A percentile compares a stretch with the other conserved stretches of the same genome.
Conservation (phyloP, 495 filamentous ascomycete species). For the Penicillium goetzii region DNA sequence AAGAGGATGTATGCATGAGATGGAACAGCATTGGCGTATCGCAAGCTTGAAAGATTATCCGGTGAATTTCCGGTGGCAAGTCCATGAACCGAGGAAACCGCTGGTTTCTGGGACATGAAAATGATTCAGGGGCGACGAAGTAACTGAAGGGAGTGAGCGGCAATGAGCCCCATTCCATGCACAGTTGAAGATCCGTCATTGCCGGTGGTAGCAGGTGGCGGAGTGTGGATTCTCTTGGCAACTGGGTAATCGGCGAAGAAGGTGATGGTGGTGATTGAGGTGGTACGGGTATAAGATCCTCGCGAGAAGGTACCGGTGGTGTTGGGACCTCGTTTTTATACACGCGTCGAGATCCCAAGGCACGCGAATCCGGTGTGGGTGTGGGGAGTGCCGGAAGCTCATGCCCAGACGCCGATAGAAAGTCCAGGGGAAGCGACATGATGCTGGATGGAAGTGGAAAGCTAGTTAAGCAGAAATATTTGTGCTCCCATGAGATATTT, state of each 20-base stretch:
- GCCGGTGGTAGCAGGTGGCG: background rate
- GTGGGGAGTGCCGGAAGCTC: background rate
- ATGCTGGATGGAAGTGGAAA: background rate
- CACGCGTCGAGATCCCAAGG: background rate
- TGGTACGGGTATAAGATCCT: background rate
- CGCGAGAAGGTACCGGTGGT: background rate
- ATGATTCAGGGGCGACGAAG: background rate
- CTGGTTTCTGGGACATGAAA: background rate
- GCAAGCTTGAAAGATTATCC: background rate
- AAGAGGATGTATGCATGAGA: slow-evolving; percentile 1
- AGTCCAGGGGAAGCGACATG: slow-evolving; percentile 3
- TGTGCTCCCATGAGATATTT: background rate
- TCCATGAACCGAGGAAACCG: slow-evolving; percentile 2
- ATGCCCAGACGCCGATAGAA: background rate
- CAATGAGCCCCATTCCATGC: background rate
- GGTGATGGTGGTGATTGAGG: background rate
- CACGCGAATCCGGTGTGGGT: background rate
- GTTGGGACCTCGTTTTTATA: background rate
- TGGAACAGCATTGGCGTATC: slow-evolving; percentile 3
- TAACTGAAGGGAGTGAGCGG: background rate
- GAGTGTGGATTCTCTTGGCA: background rate
- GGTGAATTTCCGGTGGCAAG: slow-evolving; percentile 3
- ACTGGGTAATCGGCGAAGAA: background rate
- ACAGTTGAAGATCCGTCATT: slow-evolving; percentile 1
- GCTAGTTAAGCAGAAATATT: background rate